Percentiles rank a stretch among this genome's conserved stretches.
Conservation (phyloP, 1,284 basidiomycete species). For the Ceratobasidium sp. region DNA sequence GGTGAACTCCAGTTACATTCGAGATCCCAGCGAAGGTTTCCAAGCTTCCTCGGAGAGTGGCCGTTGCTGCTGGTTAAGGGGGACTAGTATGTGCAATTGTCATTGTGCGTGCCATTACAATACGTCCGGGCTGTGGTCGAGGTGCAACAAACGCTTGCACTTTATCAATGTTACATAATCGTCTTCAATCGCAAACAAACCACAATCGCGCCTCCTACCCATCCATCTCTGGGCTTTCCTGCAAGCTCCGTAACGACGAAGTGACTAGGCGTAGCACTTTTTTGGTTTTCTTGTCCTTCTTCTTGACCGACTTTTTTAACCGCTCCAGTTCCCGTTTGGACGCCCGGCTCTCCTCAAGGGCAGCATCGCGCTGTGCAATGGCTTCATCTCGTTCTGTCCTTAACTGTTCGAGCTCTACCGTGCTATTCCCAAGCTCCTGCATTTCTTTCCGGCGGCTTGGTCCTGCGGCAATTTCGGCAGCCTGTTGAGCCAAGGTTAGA, state of each 20-base stretch:
- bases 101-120: no score
- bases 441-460: background rate
- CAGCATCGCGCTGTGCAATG: background rate
- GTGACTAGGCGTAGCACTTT: slow-evolving; percentile 1
- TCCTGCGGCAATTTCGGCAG: background rate
- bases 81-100: no score
- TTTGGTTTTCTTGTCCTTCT: background rate
- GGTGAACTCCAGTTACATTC: no score
- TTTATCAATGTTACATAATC: no score
- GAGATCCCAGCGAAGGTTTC: no score
- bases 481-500: background rate
- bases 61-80: no score
- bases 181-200: no score
- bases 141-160: no score
- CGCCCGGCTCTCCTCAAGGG: background rate
- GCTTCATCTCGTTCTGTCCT: slow-evolving; percentile 9
- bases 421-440: background rate
- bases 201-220: no score
- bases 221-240: background rate
- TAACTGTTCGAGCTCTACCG: background rate
- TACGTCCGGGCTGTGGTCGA: no score
- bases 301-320: slow-evolving; percentile 4
- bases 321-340: background rate
- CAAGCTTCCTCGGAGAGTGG: no score
- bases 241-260: slow-evolving; percentile 28